Percentiles rank a stretch among this genome's conserved stretches.
Evolutionary conservation across 2,329 filamentous ascomycete species (phyloP).

Genomic region (Phoma sp.): DNA sequence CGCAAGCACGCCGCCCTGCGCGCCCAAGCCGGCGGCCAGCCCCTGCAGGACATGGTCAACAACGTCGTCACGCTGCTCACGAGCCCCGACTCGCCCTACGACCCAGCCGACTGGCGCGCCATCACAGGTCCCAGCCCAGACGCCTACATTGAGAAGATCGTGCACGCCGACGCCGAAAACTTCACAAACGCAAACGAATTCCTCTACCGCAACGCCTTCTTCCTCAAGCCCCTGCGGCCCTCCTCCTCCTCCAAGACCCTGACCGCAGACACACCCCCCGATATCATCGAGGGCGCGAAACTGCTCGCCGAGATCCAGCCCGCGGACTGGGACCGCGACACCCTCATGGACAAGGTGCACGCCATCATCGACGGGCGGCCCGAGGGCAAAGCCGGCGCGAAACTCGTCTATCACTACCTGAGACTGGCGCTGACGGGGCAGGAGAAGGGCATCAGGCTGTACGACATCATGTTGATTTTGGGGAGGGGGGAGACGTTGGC

Average conservation of each 20-base stretch:
- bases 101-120: constrained; percentile 25
- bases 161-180: constrained; percentile 62
- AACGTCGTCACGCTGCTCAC: constrained; percentile 38
- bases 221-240: constrained; percentile 57
- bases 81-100: constrained; percentile 36
- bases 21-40: constrained; percentile 53
- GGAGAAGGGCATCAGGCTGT: constrained; percentile 43
- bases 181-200: constrained; percentile 65
- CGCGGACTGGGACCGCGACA: constrained; percentile 34
- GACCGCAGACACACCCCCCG: constrained; percentile 4
- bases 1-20: constrained; percentile 67
- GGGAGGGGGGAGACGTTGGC: constrained; percentile 40
- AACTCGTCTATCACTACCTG: constrained; percentile 45
- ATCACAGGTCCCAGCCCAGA: constrained; percentile 40
- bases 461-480: constrained; percentile 45
- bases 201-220: constrained; percentile 61
- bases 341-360: constrained; percentile 31
- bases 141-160: constrained; percentile 58
- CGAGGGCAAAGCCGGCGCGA: constrained; percentile 33
- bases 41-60: constrained; percentile 47
- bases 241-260: not conserved
- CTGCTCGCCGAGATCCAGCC: constrained; percentile 23
- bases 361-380: constrained; percentile 37
- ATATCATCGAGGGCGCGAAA: constrained; percentile 29
- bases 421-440: constrained; percentile 39